These are phyloP conservation scores for Hippophae gyantsensis DNA, from an alignment of 306 rosid genomes.

Conservation along the genomic window DNA sequence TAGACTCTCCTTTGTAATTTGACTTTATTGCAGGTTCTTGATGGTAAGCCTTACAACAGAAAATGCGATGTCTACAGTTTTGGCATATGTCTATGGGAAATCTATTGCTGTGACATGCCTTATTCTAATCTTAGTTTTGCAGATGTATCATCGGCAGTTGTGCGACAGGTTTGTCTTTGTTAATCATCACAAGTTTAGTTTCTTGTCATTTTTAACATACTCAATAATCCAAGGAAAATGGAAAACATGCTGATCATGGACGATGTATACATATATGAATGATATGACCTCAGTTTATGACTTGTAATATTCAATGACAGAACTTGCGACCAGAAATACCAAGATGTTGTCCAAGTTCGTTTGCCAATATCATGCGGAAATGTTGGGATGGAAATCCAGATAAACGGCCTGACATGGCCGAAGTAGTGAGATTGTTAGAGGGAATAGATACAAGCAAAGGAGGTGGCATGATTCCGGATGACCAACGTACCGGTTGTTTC, in stretches of 20 bases:
- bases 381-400: conserved; percentile 77
- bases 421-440: conserved; percentile 65
- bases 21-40: conserved; percentile 50
- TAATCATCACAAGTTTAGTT: not conserved
- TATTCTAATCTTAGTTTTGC: conserved; percentile 71
- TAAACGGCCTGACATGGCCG: conserved; percentile 72
- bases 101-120: conserved; percentile 88
- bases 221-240: not conserved
- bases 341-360: conserved; percentile 56
- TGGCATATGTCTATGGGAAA: conserved; percentile 92
- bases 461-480: conserved; percentile 83
- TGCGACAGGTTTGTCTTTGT: conserved; percentile 44
- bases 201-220: not conserved
- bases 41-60: conserved; percentile 85
- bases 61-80: conserved; percentile 84
- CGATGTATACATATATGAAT: too few relatives aligned
- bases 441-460: conserved; percentile 80
- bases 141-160: conserved; percentile 65
- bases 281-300: not conserved
- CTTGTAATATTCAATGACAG: conserved; percentile 23
- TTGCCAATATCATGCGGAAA: conserved; percentile 52
- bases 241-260: too few relatives aligned
- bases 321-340: conserved; percentile 78
- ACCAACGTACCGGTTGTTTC: conserved; percentile 47
- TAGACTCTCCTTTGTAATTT: not conserved